Evolutionary conservation across 2,329 filamentous ascomycete species (phyloP).

Genomic region (Ophiostoma ips): DNA sequence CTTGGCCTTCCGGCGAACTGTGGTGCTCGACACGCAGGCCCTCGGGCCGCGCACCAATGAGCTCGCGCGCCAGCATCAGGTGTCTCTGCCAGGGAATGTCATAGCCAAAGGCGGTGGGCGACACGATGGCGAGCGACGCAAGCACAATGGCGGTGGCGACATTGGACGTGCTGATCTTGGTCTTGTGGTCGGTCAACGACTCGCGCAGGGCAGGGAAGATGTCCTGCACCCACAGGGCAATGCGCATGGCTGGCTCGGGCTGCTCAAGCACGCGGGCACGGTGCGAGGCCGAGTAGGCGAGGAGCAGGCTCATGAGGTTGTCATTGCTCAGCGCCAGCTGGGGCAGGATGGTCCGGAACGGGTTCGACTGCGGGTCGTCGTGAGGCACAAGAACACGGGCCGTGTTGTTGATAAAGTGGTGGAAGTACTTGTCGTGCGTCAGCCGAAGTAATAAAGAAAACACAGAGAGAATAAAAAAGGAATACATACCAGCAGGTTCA

Average conservation of each 20-base stretch:
- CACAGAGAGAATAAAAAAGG: constrained; percentile 20
- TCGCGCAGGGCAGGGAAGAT: constrained; percentile 60
- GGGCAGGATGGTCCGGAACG: constrained; percentile 35
- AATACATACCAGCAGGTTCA: constrained; percentile 53
- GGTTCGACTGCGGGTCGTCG: constrained; percentile 38
- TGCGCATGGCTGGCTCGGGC: constrained; percentile 60
- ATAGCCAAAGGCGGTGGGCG: constrained; percentile 68
- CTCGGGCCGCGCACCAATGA: constrained; percentile 50
- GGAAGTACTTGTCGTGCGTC: constrained; percentile 27
- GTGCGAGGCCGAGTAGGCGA: constrained; percentile 77
- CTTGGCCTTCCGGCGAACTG: constrained; percentile 35
- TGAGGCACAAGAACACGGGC: constrained; percentile 42
- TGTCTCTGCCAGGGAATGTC: constrained; percentile 70
- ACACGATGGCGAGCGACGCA: constrained; percentile 70
- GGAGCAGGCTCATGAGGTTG: constrained; percentile 60
- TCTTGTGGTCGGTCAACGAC: constrained; percentile 46
- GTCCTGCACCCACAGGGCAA: constrained; percentile 66
- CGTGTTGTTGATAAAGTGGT: constrained; percentile 65
- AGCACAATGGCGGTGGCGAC: constrained; percentile 77
- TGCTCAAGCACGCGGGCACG: constrained; percentile 61
- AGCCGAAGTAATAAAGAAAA: neutral
- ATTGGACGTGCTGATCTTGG: constrained; percentile 56
- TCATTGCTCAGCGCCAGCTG: constrained; percentile 53
- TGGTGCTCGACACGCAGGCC: constrained; percentile 34
- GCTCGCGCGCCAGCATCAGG: constrained; percentile 58